Evolutionary conservation across 441 rosid species (phyloP).

Genomic region (Erodium chrysanthum): DNA sequence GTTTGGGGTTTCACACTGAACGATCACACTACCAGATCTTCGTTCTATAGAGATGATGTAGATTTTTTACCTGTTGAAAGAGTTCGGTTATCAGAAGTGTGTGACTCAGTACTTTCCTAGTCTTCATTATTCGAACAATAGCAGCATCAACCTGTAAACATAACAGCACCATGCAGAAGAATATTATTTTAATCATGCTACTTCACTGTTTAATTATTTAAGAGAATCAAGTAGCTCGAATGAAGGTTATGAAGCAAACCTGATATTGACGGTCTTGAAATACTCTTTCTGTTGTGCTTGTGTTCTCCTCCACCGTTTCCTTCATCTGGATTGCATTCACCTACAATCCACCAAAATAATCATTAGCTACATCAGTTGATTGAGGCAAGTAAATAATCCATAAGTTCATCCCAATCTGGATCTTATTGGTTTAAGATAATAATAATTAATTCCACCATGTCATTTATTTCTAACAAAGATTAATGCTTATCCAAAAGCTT

Average conservation of each 20-base stretch:
- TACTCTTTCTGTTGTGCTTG: slow-evolving; percentile 95
- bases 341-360: slow-evolving; percentile 28
- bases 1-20: no score
- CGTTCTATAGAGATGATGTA: no score
- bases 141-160: slow-evolving; percentile 85
- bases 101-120: slow-evolving; percentile 92
- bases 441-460: slow-evolving; percentile 2
- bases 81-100: slow-evolving; percentile 96
- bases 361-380: not conserved
- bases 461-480: not conserved
- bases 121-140: slow-evolving; percentile 96
- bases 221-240: no score
- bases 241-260: slow-evolving; percentile 35
- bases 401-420: not conserved
- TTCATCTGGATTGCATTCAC: slow-evolving; percentile 99
- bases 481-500: slow-evolving; percentile 1
- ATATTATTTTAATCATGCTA: slow-evolving; percentile 11
- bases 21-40: no score
- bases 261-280: slow-evolving; percentile 98
- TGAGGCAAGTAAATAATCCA: not conserved
- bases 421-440: not conserved
- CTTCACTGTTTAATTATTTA: slow-evolving; percentile 3
- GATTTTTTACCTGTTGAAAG: slow-evolving; percentile 98
- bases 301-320: slow-evolving; percentile 98
- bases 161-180: slow-evolving; percentile 3